Evolutionary conservation across 2,329 filamentous ascomycete genomes (phyloP).

Genomic region (Corynespora cassiicola): DNA sequence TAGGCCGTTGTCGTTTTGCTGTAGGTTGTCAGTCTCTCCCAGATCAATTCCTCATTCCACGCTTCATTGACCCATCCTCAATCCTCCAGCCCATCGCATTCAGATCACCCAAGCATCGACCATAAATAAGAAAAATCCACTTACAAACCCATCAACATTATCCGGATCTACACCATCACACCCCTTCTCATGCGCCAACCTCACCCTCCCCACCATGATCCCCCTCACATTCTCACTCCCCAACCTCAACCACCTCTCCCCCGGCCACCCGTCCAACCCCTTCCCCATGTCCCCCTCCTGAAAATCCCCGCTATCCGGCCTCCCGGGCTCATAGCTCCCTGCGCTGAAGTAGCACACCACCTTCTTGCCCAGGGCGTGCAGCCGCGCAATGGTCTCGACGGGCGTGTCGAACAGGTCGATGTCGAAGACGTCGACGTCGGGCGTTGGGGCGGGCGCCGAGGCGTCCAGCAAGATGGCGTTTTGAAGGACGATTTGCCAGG

Average conservation of each 20-base stretch:
- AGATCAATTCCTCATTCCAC: background rate
- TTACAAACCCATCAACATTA: constrained; percentile 71
- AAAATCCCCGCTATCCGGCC: constrained; percentile 65
- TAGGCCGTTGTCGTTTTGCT: constrained; percentile 67
- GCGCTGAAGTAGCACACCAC: constrained; percentile 80
- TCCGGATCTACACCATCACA: constrained; percentile 75
- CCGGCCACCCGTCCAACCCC: constrained; percentile 67
- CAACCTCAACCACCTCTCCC: constrained; percentile 71
- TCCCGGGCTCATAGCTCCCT: constrained; percentile 70
- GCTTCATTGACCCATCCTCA: background rate
- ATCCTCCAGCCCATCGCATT: background rate
- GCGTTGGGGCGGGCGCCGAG: constrained; percentile 48
- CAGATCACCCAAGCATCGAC: background rate
- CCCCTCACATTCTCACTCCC: constrained; percentile 63
- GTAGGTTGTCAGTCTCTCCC: constrained; percentile 4
- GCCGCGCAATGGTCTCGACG: constrained; percentile 52
- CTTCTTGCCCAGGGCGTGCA: constrained; percentile 61
- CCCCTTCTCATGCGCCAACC: constrained; percentile 65
- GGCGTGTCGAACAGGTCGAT: constrained; percentile 65
- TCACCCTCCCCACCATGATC: constrained; percentile 69
- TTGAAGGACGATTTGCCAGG: constrained; percentile 69
- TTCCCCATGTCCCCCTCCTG: constrained; percentile 62
- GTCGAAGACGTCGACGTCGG: constrained; percentile 65
- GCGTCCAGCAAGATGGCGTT: constrained; percentile 46
- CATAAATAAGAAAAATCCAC: constrained; percentile 23